phyloP scores from a whole-genome alignment of 257 asterid species.

The Petunia axillaris region DNA sequence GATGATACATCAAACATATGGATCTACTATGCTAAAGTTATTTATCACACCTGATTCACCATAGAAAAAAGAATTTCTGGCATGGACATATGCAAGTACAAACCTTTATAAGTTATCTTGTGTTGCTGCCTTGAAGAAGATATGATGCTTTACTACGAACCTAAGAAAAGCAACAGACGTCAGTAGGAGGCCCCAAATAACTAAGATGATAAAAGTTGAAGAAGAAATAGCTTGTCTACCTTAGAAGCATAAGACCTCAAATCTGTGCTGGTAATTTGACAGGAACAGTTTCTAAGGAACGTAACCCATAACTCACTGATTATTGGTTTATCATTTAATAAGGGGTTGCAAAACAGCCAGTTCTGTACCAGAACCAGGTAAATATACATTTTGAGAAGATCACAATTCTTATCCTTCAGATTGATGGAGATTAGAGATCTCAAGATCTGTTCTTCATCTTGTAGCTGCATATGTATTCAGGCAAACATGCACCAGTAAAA shows the following conservation, averaged over 20 bases:
- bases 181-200: neutral
- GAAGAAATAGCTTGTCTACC: constrained; percentile 41
- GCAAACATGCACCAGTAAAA: neutral
- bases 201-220: neutral
- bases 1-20: neutral
- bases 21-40: constrained; percentile 19
- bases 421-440: constrained; percentile 59
- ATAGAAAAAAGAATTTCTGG: neutral
- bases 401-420: constrained; percentile 72
- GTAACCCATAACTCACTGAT: constrained; percentile 60
- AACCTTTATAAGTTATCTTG: constrained; percentile 40
- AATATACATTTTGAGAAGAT: constrained; percentile 70
- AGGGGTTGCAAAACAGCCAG: constrained; percentile 62
- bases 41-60: neutral
- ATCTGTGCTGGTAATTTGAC: constrained; percentile 75
- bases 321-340: constrained; percentile 47
- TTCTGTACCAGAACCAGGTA: constrained; percentile 70
- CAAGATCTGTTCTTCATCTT: constrained; percentile 59
- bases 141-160: constrained; percentile 92
- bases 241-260: constrained; percentile 84
- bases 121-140: constrained; percentile 76
- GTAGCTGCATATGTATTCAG: constrained; percentile 45
- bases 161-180: constrained; percentile 45
- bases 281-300: constrained; percentile 73
- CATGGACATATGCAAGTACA: neutral